These are phyloP conservation scores for Dictyostelium capitatum DNA, from an alignment of 78 protist genomes.

Conservation along the genomic window DNA sequence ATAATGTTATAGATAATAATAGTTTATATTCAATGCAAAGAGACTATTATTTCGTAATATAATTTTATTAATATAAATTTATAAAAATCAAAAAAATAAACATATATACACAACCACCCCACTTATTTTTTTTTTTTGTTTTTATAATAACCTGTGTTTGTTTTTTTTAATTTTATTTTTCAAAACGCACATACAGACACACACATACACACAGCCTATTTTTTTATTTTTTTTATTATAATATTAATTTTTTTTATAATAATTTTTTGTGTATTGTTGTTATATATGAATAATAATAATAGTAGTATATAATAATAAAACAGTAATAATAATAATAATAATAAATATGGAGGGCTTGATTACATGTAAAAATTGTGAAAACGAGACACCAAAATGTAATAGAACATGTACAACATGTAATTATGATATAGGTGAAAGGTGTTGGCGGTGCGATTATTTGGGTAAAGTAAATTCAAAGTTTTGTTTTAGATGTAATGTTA, in stretches of 20 bases:
- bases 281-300: background rate
- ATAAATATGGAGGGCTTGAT: constrained; percentile 70
- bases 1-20: no score
- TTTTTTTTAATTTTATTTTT: no score
- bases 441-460: constrained; percentile 69
- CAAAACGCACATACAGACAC: no score
- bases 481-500: constrained; percentile 69
- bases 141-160: no score
- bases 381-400: constrained; percentile 36
- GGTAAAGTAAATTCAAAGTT: constrained; percentile 55
- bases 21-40: no score
- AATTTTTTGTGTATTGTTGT: background rate
- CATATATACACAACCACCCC: no score
- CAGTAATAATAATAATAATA: constrained; percentile 1
- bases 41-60: no score
- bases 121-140: no score
- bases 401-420: constrained; percentile 20
- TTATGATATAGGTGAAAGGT: constrained; percentile 51
- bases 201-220: no score
- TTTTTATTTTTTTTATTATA: background rate
- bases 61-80: no score
- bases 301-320: no score
- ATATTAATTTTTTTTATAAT: background rate
- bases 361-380: constrained; percentile 42
- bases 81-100: no score